Evolutionary conservation across 2,329 filamentous ascomycete genomes (phyloP), one percentile per base, ranked within the genome.

Genomic region (Trichoderma sp.): DNA sequence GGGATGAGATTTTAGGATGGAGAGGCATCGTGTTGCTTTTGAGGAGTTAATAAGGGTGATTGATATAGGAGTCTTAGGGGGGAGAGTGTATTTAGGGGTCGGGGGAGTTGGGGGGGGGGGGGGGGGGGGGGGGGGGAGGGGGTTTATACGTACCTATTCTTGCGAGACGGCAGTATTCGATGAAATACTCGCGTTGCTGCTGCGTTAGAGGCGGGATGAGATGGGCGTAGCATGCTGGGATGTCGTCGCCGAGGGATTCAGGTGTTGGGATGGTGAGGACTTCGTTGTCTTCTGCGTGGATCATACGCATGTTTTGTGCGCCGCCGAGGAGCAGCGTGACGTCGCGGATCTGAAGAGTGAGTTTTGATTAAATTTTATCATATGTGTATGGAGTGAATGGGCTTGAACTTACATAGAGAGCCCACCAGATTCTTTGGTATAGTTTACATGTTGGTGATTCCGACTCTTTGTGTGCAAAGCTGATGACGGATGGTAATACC

Each of bases 211-310:
- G 60, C 1, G 60, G 60, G 8, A 63, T 43, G 14, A 63, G 11
- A 3, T 63, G 60, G 24, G 60, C 14, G 26, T 63, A 63, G 7
- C n/a, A 39, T 11, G 21, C 24, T 26, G 60, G 60, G 26, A 63
- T 30, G 21, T 63, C 60, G 24, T 63, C 60, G 36, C 60, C 60
- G 24, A 63, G 60, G 3, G 60, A 63, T 26, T 63, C 60, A 1
- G 21, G 60, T 3, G 60, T 63, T 30, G 60, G 60, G 2, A 43
- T 15, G 21, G 60, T 63, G 15, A 63, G 39, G 21, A 28, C 36
- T 63, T 63, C 60, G 34, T 63, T 63, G 34, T 63, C 60, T 34
- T 63, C 60, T 63, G 32, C n/a, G 24, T 63, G 34, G 24, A 63
- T 63, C 60, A 63, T 63, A 12, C 60, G 60, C 60, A 63, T 63